Evolutionary conservation across 805 yeast genomes (phyloP).

Genomic region (Candida awuae): DNA sequence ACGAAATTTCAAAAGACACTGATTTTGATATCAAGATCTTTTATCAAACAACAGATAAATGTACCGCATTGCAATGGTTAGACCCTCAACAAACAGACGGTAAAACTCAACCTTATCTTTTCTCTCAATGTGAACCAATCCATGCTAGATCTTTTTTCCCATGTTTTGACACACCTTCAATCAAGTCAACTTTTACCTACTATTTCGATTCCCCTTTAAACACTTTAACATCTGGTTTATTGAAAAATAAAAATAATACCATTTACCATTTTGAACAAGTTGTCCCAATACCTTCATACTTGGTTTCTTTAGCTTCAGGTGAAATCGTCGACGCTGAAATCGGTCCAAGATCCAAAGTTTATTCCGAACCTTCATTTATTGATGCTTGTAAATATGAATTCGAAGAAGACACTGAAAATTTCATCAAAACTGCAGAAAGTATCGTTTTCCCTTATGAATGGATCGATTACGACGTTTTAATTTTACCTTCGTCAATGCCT

Average conservation of each 20-base stretch:
- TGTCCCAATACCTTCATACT: conserved; percentile 78
- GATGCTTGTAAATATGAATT: conserved; percentile 72
- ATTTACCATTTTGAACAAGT: conserved; percentile 55
- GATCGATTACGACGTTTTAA: conserved; percentile 72
- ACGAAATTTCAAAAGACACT: conserved; percentile 11
- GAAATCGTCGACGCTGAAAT: conserved; percentile 56
- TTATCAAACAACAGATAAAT: conserved; percentile 63
- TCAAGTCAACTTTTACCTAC: conserved; percentile 59
- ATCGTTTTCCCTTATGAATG: conserved; percentile 77
- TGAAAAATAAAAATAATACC: conserved; percentile 22
- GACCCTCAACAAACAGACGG: conserved; percentile 70
- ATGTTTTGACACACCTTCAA: conserved; percentile 83
- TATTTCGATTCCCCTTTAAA: conserved; percentile 56
- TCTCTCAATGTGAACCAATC: conserved; percentile 87
- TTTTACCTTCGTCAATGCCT: conserved; percentile 71
- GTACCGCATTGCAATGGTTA: conserved; percentile 85
- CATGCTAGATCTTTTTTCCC: conserved; percentile 87
- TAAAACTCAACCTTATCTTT: conserved; percentile 58
- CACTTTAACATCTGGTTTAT: conserved; percentile 62
- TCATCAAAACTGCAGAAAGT: conserved; percentile 69
- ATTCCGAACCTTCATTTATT: conserved; percentile 65
- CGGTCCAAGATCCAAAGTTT: conserved; percentile 84
- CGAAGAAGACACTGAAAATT: conserved; percentile 69
- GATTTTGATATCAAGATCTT: conserved; percentile 31
- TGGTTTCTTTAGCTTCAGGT: conserved; percentile 81